Evolutionary conservation across 2,329 filamentous ascomycete species (phyloP), one percentile per base, ranked within the genome.

Genomic region (Botryosphaeria agaves): DNA sequence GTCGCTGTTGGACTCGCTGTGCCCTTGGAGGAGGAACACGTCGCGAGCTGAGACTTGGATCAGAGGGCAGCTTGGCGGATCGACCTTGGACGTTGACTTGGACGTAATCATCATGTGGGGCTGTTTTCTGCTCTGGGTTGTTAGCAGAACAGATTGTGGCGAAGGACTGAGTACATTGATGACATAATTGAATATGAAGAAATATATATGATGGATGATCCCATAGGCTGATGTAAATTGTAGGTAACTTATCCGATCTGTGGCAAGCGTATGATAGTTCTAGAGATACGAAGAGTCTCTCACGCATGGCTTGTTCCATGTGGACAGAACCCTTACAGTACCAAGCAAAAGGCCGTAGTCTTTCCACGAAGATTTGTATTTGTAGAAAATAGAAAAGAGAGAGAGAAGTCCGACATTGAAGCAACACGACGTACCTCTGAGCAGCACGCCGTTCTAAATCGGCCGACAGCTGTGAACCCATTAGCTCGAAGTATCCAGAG

Each of bases 11-110:
- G 31, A 18, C 30, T n/a, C n/a, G n/a, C 20, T 24, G 16, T 14
- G 29, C 19, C 14, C 51, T 38, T 62, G 58, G 6, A 58, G 38
- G 16, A 64, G 50, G 38, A 55, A 57, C 4, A 62, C 42, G 33
- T 58, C 58, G 17, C 50, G 44, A 29, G 56, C 56, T 0, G 57
- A 56, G 21, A 46, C 35, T 36, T 48, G 44, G 4, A 62, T 40
- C 26, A 62, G 53, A 1, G 61, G 44, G 35, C 51, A 55, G 8
- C 57, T 45, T 4, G 48, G 39, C n/a, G 16, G 16, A 4, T 7
- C 12, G 20, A 23, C 7, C 7, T 23, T 23, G 7, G 7, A 23
- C 20, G 12, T 23, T 12, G 12, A 7, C 20, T 23, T 14, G 8
- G 25, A 15, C 11, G 8, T 14, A 2, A 14, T n/a, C 25, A 14